These are phyloP conservation scores for Dichotomocladium elegans DNA, from an alignment of 371 early-diverging fungal species.

Conservation along the genomic window DNA sequence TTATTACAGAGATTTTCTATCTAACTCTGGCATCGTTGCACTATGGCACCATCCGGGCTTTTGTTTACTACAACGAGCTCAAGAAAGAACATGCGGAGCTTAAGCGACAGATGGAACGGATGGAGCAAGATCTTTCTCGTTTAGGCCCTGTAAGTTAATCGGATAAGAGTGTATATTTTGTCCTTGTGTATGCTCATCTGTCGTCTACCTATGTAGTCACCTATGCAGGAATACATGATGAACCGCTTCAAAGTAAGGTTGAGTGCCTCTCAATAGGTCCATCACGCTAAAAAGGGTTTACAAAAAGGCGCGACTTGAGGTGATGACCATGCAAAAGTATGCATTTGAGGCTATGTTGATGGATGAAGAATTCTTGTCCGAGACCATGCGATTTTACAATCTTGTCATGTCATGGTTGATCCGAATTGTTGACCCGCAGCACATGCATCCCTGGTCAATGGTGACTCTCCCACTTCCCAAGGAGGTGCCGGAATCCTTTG, in stretches of 20 bases:
- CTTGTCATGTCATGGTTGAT: slow-evolving; percentile 82
- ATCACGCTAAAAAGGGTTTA: not conserved
- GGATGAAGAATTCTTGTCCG: slow-evolving; percentile 61
- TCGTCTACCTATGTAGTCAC: slow-evolving; percentile 13
- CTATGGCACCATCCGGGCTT: slow-evolving; percentile 72
- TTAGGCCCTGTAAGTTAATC: slow-evolving; percentile 32
- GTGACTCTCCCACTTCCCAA: slow-evolving; percentile 54
- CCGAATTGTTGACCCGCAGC: slow-evolving; percentile 53
- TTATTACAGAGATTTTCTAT: slow-evolving; percentile 88
- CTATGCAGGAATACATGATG: slow-evolving; percentile 51
- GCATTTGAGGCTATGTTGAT: slow-evolving; percentile 76
- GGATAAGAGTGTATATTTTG: no score
- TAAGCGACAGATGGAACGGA: slow-evolving; percentile 47
- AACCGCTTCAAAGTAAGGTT: slow-evolving; percentile 51
- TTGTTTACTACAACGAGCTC: slow-evolving; percentile 64
- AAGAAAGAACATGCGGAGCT: slow-evolving; percentile 66
- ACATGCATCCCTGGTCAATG: slow-evolving; percentile 50
- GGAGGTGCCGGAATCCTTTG: slow-evolving; percentile 56
- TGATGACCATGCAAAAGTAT: slow-evolving; percentile 60
- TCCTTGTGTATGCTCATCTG: not conserved
- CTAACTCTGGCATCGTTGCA: slow-evolving; percentile 76
- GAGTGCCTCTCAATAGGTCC: not conserved
- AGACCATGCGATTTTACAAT: slow-evolving; percentile 72
- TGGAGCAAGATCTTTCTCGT: slow-evolving; percentile 45
- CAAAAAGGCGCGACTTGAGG: slow-evolving; percentile 40